Conservation (phyloP, 179 eudicot species). For the Beta corolliflora region DNA sequence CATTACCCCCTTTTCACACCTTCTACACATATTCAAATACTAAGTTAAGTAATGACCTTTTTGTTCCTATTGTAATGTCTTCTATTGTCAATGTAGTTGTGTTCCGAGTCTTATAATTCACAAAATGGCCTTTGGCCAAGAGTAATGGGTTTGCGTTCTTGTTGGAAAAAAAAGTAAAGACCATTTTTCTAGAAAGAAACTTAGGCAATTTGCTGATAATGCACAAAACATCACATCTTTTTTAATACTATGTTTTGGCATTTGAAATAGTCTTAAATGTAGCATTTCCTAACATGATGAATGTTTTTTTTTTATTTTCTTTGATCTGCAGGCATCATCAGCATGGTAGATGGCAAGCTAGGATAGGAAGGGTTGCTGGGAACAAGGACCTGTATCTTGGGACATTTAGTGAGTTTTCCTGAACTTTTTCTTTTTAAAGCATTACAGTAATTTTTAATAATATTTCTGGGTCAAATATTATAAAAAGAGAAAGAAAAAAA, state of each 20-base stretch:
- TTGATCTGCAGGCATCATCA: constrained; percentile 67
- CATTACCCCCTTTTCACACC: too few relatives aligned
- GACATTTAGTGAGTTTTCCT: constrained; percentile 60
- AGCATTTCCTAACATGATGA: constrained; percentile 17
- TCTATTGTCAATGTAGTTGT: too few relatives aligned
- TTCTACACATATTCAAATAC: too few relatives aligned
- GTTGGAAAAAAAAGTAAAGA: too few relatives aligned
- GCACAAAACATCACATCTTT: neutral
- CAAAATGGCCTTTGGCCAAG: too few relatives aligned
- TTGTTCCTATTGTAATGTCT: too few relatives aligned
- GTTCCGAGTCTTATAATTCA: too few relatives aligned
- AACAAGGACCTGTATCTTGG: constrained; percentile 90
- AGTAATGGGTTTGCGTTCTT: too few relatives aligned
- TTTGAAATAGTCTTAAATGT: constrained; percentile 13
- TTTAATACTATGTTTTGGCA: neutral
- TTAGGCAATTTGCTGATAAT: neutral
- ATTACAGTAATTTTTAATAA: neutral
- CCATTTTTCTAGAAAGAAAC: too few relatives aligned
- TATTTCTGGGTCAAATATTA: neutral
- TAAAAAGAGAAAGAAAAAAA: neutral
- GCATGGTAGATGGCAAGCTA: constrained; percentile 90
- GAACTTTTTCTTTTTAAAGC: neutral
- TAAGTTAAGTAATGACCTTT: too few relatives aligned
- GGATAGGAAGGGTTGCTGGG: constrained; percentile 85
- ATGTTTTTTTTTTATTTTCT: constrained; percentile 1